phyloP scores from a whole-genome alignment of 306 rosid species.

The Ormosia semicastrata region DNA sequence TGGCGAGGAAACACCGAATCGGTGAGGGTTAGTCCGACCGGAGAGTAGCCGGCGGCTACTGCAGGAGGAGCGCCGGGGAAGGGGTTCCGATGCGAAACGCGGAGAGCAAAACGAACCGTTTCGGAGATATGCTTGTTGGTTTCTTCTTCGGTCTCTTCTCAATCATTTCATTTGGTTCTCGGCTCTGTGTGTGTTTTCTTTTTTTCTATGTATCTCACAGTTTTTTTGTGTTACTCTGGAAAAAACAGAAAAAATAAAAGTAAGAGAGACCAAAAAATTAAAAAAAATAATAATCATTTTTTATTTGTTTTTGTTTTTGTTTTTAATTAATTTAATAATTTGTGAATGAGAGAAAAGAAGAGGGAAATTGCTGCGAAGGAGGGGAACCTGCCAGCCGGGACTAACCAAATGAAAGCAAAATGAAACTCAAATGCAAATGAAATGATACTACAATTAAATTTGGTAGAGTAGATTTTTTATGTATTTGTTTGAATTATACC shows the following conservation, averaged over 20 bases:
- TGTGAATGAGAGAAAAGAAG: constrained; percentile 36
- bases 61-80: constrained; percentile 1
- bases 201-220: background rate
- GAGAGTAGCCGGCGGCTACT: constrained; percentile 37
- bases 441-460: background rate
- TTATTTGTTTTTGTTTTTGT: background rate
- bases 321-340: background rate
- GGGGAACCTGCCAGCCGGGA: constrained; percentile 23
- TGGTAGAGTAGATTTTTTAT: too few species aligned
- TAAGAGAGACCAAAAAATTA: background rate
- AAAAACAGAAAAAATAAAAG: background rate
- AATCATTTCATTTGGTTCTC: constrained; percentile 49
- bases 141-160: constrained; percentile 32
- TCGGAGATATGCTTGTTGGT: constrained; percentile 34
- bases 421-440: constrained; percentile 53
- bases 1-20: background rate
- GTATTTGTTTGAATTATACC: too few species aligned
- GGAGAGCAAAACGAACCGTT: constrained; percentile 43
- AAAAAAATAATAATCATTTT: constrained; percentile 9
- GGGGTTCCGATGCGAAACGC: constrained; percentile 36
- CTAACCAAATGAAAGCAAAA: background rate
- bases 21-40: constrained; percentile 11
- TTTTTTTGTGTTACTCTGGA: constrained; percentile 15
- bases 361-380: constrained; percentile 45
- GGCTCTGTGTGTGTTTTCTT: background rate